A percentile compares a stretch with the other conserved stretches of the same genome.
Evolutionary conservation across 768 basidiomycete species (phyloP).

Genomic region (Chalciporus sphaerocephalus): DNA sequence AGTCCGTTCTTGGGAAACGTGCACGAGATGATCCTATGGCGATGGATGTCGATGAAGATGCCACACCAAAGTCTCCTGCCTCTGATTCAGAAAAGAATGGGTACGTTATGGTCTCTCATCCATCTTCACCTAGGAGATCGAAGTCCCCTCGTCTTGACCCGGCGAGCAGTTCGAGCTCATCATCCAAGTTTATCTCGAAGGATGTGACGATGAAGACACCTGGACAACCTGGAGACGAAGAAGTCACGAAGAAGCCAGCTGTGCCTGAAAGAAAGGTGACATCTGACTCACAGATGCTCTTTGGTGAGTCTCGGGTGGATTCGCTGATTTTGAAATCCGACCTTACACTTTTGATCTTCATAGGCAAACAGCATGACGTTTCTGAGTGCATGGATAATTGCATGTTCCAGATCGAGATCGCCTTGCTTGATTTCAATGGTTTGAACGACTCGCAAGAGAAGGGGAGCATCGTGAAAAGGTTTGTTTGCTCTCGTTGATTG

Average conservation of each 20-base stretch:
- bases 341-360: constrained; percentile 6
- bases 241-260: constrained; percentile 45
- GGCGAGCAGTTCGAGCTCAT: constrained; percentile 29
- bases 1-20: constrained; percentile 68
- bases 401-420: constrained; percentile 97
- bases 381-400: constrained; percentile 99
- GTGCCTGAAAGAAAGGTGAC: constrained; percentile 52
- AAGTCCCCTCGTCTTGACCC: constrained; percentile 33
- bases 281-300: constrained; percentile 84
- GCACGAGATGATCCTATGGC: constrained; percentile 45
- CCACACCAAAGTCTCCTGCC: constrained; percentile 27
- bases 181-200: constrained; percentile 20
- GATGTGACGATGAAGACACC: constrained; percentile 32
- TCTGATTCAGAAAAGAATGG: constrained; percentile 40
- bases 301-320: constrained; percentile 49
- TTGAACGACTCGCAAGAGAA: constrained; percentile 42
- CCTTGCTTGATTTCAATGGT: constrained; percentile 67
- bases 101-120: constrained; percentile 39
- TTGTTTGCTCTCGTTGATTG: background rate
- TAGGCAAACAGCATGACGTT: constrained; percentile 95
- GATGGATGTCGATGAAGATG: constrained; percentile 52
- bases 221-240: constrained; percentile 18
- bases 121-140: constrained; percentile 33
- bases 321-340: background rate
- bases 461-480: constrained; percentile 87